These are phyloP conservation scores for Aureobasidium subglaciale DNA, from an alignment of 2,329 filamentous ascomycete species.

Conservation along the genomic window DNA sequence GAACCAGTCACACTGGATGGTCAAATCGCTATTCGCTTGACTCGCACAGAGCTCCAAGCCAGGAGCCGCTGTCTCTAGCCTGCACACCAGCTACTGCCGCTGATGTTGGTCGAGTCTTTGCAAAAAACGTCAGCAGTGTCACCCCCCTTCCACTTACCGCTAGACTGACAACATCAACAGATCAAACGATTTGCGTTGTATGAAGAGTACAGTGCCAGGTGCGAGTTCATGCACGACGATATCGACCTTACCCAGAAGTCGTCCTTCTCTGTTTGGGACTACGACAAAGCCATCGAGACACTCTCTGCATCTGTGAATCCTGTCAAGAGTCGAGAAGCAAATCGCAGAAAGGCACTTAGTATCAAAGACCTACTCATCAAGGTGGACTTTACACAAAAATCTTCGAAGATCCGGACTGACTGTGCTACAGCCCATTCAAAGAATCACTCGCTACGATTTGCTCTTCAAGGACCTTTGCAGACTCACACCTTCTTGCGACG, in stretches of 20 bases:
- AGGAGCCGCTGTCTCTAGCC: constrained; percentile 31
- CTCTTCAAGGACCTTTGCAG: constrained; percentile 78
- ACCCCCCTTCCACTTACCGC: constrained; percentile 8
- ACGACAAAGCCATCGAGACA: constrained; percentile 79
- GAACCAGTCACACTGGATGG: constrained; percentile 14
- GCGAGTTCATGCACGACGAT: constrained; percentile 76
- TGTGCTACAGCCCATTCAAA: constrained; percentile 70
- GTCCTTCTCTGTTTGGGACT: constrained; percentile 67
- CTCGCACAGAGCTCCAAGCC: constrained; percentile 35
- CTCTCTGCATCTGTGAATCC: constrained; percentile 69
- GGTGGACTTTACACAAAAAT: constrained; percentile 38
- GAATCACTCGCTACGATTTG: constrained; percentile 84
- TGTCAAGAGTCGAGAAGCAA: constrained; percentile 54
- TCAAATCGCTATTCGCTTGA: constrained; percentile 41
- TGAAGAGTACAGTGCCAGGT: constrained; percentile 85
- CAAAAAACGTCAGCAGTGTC: constrained; percentile 39
- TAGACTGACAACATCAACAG: constrained; percentile 38
- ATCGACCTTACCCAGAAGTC: constrained; percentile 59
- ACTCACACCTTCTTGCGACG: constrained; percentile 76
- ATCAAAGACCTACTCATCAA: constrained; percentile 87
- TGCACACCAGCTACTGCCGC: constrained; percentile 49
- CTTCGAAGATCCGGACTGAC: background rate
- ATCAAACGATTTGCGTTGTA: constrained; percentile 79
- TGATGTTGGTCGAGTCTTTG: constrained; percentile 48
- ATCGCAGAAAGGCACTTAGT: constrained; percentile 68